phyloP scores from a whole-genome alignment of 2,329 filamentous ascomycete species.

The Neonectria punicea region DNA sequence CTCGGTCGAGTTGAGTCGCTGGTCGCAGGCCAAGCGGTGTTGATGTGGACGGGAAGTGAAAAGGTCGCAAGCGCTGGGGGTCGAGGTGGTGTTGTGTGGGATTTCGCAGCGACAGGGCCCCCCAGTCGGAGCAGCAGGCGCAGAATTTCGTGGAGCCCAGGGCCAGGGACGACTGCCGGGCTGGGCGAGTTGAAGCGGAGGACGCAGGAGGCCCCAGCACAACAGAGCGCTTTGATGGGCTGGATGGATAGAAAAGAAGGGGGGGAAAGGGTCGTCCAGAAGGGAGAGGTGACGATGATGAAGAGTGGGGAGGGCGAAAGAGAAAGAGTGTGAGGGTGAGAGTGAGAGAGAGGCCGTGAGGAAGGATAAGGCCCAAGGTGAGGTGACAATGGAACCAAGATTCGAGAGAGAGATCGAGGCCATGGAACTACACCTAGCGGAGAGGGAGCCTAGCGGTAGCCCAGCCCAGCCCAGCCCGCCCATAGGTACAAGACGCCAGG shows the following conservation, averaged over 20 bases:
- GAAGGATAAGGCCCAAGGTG: slow-evolving; percentile 23
- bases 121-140: slow-evolving; percentile 34
- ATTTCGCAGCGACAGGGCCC: slow-evolving; percentile 39
- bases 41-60: slow-evolving; percentile 40
- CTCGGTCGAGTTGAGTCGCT: slow-evolving; percentile 26
- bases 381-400: slow-evolving; percentile 12
- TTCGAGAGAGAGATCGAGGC: slow-evolving; percentile 19
- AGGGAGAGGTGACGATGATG: not conserved
- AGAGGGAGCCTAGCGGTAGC: slow-evolving; percentile 19
- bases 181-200: slow-evolving; percentile 34
- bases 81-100: slow-evolving; percentile 41
- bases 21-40: slow-evolving; percentile 41
- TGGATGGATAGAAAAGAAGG: not conserved
- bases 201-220: slow-evolving; percentile 26
- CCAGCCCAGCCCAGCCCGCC: slow-evolving; percentile 9
- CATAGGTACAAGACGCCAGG: too few relatives aligned
- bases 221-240: slow-evolving; percentile 11
- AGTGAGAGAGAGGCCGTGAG: slow-evolving; percentile 17
- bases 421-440: slow-evolving; percentile 16
- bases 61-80: slow-evolving; percentile 45
- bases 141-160: slow-evolving; percentile 39
- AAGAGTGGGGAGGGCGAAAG: not conserved
- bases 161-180: slow-evolving; percentile 43
- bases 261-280: slow-evolving; percentile 1
- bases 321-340: slow-evolving; percentile 5